Evolutionary conservation across 257 asterid genomes (phyloP), one percentile per base, ranked within the genome.

Genomic region (Ehretia macrophylla): DNA sequence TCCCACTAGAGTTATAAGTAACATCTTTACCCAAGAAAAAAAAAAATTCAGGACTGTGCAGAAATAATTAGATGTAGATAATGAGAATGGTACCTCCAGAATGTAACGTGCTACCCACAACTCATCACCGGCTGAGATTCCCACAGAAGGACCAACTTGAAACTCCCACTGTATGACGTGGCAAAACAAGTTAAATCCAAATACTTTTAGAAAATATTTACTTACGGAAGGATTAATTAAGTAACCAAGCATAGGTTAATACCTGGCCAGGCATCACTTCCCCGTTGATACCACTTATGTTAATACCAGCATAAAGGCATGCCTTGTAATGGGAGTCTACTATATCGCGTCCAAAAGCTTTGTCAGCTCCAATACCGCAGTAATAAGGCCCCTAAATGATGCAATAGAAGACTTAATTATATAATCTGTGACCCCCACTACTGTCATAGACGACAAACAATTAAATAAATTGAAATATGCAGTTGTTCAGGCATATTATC

Each of bases 231-330:
- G 12, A 42, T 42, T 42, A 42, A 10, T 38, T 10, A 42, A 10
- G 12, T 11, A 27, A 27, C 6, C 35, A 27, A 27, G 16, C 16
- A 42, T 4, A 42, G 60, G 32, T 11, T 56, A 38, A 62, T 78
- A 83, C 95, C 83, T 84, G 96, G 14, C 98, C 98, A 11, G 96
- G 96, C 98, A 90, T 90, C 37, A 90, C 98, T 74, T 90, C 98
- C 6, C 82, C 96, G 3, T 90, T 90, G 77, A 90, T 75, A 13
- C 96, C 96, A n/a, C 97, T 85, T 1, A 90, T 85, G 80, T 85
- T 90, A 64, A 90, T 59, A 42, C 96, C 96, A n/a, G 96, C 96
- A 21, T 71, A 91, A 44, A 85, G 78, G 60, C 95, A 88, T 0
- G 95, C 94, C 72, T 91, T 88, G 82, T 85, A 85, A 52, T 88